These are phyloP conservation scores for Lachnellula occidentalis DNA, from an alignment of 2,329 filamentous ascomycete species.

Conservation along the genomic window DNA sequence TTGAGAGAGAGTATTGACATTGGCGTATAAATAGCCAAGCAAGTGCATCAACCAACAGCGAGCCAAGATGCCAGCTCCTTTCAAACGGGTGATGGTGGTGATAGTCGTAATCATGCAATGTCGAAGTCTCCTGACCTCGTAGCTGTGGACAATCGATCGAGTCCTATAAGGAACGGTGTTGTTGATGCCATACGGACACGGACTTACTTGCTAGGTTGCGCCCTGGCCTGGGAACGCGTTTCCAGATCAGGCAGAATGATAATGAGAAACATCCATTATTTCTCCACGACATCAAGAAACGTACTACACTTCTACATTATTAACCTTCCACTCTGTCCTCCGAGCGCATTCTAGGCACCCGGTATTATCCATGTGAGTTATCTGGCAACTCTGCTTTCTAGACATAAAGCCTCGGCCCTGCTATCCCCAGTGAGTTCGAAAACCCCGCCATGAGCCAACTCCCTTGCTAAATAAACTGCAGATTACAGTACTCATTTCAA, in stretches of 20 bases:
- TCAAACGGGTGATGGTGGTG: too few relatives aligned
- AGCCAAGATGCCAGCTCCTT: too few relatives aligned
- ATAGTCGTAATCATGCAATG: neutral
- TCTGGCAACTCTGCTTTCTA: conserved; percentile 2
- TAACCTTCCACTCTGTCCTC: conserved; percentile 8
- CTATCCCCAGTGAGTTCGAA: neutral
- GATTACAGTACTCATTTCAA: too few relatives aligned
- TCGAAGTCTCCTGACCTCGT: neutral
- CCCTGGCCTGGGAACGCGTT: conserved; percentile 2
- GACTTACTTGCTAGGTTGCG: too few relatives aligned
- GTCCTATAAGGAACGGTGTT: too few relatives aligned
- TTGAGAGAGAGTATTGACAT: too few relatives aligned
- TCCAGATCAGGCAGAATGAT: conserved; percentile 13
- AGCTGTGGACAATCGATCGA: too few relatives aligned
- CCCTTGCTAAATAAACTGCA: neutral
- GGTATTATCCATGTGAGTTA: neutral
- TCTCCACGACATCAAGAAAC: neutral
- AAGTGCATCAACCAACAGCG: too few relatives aligned
- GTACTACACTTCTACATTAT: neutral
- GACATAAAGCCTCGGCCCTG: neutral
- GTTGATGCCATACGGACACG: too few relatives aligned
- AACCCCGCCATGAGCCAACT: neutral
- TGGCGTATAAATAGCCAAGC: too few relatives aligned
- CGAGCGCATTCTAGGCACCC: neutral
- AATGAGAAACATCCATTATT: conserved; percentile 5